Base-by-base conservation (phyloP, 257 asterid genomes). In the Parsonsia alboflavescens region DNA sequence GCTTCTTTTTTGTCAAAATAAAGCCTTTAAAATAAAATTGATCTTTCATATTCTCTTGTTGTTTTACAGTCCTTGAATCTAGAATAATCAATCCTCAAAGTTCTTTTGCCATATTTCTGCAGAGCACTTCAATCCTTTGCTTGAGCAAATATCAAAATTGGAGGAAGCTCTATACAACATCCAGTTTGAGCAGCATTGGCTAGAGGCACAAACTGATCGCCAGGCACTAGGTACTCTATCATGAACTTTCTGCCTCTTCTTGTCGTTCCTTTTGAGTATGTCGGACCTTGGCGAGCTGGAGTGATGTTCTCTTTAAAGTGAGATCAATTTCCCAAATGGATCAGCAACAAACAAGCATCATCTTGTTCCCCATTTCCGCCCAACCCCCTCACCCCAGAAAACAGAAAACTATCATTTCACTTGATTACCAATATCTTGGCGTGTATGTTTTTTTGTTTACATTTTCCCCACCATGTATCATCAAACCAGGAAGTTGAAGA, bases 111-210 rank as follows among this genome's bases (percentile, higher is more conserved):
- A 82, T 75, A 67, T 50, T 41, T 62, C 15, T 56, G 85, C 94
- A 93, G 98, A 93, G 85, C 98, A 91, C 82, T 87, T 93, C 83
- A 90, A 90, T 56, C 97, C 98, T 13, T 88, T 93, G 73, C 85
- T 90, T 75, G 97, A 89, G 82, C 93, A 93, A 68, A 93, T 93
- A 57, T 88, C 89, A 44, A 90, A 91, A 79, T 83, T 93, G 59
- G 97, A 91, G 83, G 98, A 89, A 84, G 97, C 96, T 72, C 78
- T 93, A 56, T 91, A 91, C 85, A 87, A 87, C 68, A 88, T 93
- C 79, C 96, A 69, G 73, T 83, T 80, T 73, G 84, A 80, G 69
- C 84, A 83, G 73, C 87, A 83, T 45, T 83, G 84, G 84, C 74
- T 83, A 26, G 84, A 83, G 74, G 84, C 87, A 30, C 87, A 80